Percentiles rank a stretch among this genome's conserved stretches.
Conservation (phyloP, 768 basidiomycete species). For the Naganishia onofrii region DNA sequence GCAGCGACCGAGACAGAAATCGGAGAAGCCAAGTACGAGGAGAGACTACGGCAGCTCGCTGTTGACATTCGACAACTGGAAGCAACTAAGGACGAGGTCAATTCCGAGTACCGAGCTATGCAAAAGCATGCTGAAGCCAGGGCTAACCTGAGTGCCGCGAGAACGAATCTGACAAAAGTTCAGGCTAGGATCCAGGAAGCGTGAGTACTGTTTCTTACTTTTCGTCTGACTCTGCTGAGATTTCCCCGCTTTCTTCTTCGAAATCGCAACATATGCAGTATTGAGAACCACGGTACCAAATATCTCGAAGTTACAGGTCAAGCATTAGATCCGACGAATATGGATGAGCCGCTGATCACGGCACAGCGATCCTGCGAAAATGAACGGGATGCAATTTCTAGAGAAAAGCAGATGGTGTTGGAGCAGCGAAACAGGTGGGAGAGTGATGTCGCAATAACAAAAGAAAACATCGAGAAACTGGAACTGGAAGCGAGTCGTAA, state of each 20-base stretch:
- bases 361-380: slow-evolving; percentile 57
- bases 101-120: slow-evolving; percentile 66
- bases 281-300: slow-evolving; percentile 63
- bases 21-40: slow-evolving; percentile 44
- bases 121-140: slow-evolving; percentile 76
- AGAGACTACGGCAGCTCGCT: slow-evolving; percentile 41
- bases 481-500: slow-evolving; percentile 28
- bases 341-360: slow-evolving; percentile 71
- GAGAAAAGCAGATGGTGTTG: slow-evolving; percentile 64
- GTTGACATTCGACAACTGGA: slow-evolving; percentile 62
- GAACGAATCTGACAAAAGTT: slow-evolving; percentile 66
- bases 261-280: slow-evolving; percentile 59
- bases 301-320: slow-evolving; percentile 66
- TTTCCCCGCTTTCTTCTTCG: neutral
- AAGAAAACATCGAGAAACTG: slow-evolving; percentile 36
- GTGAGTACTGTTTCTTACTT: slow-evolving; percentile 56
- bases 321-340: slow-evolving; percentile 62
- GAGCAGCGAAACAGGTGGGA: slow-evolving; percentile 41
- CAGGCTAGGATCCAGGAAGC: slow-evolving; percentile 65
- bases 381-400: slow-evolving; percentile 52
- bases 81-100: slow-evolving; percentile 66
- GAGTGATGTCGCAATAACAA: slow-evolving; percentile 32
- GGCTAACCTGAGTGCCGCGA: slow-evolving; percentile 73
- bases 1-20: slow-evolving; percentile 40
- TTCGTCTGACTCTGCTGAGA: neutral